Base-by-base conservation (phyloP, 306 rosid genomes). In the Trifolium dubium region DNA sequence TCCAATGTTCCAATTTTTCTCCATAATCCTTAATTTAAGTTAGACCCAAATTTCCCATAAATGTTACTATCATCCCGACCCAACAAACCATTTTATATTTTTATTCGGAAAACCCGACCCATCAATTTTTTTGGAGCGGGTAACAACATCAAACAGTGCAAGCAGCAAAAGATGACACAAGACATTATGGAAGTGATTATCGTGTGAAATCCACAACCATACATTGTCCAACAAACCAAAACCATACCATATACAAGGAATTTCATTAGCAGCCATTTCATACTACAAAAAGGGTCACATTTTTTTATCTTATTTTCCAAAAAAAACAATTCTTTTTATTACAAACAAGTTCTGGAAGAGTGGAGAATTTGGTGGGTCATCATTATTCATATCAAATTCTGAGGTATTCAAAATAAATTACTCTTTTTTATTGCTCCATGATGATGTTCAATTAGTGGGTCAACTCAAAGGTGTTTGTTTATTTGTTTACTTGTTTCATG, bases 331-430 rank as follows among this genome's bases (percentile, higher is more conserved):
- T 35, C 2, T 35, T 35, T 1, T 37, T 69, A 47, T 28, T 47
- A 44, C 49, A 51, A 30, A 10, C 35, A 15, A 39, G 53, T 56
- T 77, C 85, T 64, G 78, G 86, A 83, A 83, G 76, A 79, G 77
- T 81, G 84, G 86, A 83, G 79, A 77, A 15, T 28, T 46, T 73
- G 77, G 86, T 85, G 87, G 83, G 88, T 84, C 83, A 75, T 53
- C 9, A 17, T 47, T 29, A 12, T 58, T 60, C 66, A 60, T 43
- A 58, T 47, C 75, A 17, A 37, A 18, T 31, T 49, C 15, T 67
- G 68, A 67, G 56, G 44, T 10, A 53, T 32, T 60, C 66, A 56
- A 31, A 30, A 13, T 3, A 56, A 62, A 51, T 59, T 63, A 56
- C 51, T 83, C 55, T 72, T 46, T 15, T 65, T 59, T 60, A 83